Conservation (phyloP, 2,329 filamentous ascomycete genomes). For the Chaetomium globosum region DNA sequence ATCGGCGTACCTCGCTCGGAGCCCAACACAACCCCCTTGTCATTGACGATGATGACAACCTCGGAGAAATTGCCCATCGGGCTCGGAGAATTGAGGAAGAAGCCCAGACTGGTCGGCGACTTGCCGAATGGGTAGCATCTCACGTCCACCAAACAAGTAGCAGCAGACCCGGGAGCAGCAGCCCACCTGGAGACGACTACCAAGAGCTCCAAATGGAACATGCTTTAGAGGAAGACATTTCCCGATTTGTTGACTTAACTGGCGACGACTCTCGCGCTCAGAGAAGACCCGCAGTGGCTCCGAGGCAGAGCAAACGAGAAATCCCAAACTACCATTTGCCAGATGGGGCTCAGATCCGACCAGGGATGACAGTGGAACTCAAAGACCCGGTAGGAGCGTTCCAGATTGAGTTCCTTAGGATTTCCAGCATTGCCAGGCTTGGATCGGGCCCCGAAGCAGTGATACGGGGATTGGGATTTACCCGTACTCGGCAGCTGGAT, state of each 20-base stretch:
- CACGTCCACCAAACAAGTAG: background rate
- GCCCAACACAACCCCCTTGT: background rate
- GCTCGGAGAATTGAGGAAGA: conserved; percentile 2
- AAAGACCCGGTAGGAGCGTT: background rate
- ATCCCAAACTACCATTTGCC: background rate
- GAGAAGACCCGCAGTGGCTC: background rate
- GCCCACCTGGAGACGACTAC: background rate
- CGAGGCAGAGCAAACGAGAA: background rate
- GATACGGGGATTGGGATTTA: conserved; percentile 47
- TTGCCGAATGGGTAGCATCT: background rate
- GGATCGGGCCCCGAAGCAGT: conserved; percentile 41
- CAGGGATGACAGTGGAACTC: conserved; percentile 25
- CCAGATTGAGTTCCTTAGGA: conserved; percentile 43
- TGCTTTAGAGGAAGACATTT: conserved; percentile 14
- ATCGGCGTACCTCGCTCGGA: background rate
- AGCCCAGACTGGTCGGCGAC: background rate
- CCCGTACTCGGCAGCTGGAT: conserved; percentile 42
- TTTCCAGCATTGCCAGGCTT: conserved; percentile 45
- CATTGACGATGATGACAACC: conserved; percentile 25
- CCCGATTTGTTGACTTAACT: conserved; percentile 31
- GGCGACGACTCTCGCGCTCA: background rate
- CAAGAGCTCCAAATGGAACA: conserved; percentile 21
- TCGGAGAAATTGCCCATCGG: background rate
- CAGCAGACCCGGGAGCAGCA: no score
- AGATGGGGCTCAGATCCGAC: background rate